A percentile compares a stretch with the other conserved stretches of the same genome.
phyloP scores from a whole-genome alignment of 1,284 basidiomycete genomes.

The Ustilago curta region DNA sequence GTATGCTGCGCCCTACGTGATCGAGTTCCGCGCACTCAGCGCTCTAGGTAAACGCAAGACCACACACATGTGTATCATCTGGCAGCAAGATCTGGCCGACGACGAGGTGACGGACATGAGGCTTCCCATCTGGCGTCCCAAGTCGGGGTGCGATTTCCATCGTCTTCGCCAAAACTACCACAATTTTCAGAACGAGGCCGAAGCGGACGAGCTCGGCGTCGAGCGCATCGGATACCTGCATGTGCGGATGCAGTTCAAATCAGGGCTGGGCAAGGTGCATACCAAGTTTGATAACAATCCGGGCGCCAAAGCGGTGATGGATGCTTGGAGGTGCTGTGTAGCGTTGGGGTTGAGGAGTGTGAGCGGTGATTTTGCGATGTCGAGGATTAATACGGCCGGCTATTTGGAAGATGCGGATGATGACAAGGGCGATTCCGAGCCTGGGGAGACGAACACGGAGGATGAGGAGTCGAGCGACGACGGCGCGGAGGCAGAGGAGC shows the following conservation, averaged over 20 bases:
- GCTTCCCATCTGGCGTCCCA: conserved; percentile 47
- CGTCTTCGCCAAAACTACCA: conserved; percentile 54
- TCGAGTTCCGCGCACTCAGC: conserved; percentile 47
- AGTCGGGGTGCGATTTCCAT: conserved; percentile 40
- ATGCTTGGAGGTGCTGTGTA: conserved; percentile 52
- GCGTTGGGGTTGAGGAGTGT: conserved; percentile 38
- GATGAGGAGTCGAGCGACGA: conserved; percentile 5
- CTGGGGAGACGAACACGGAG: neutral
- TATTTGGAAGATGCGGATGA: conserved; percentile 21
- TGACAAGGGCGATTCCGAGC: neutral
- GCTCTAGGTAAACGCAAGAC: conserved; percentile 37
- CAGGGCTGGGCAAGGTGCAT: conserved; percentile 51
- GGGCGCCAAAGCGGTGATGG: conserved; percentile 44
- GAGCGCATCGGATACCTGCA: conserved; percentile 37
- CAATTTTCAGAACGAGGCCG: conserved; percentile 34
- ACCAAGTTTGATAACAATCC: conserved; percentile 41
- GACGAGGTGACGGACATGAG: conserved; percentile 39
- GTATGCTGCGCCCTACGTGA: conserved; percentile 48
- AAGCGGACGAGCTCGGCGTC: conserved; percentile 40
- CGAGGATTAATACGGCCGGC: conserved; percentile 15
- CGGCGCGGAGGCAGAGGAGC: conserved; percentile 8
- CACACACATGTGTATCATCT: conserved; percentile 44
- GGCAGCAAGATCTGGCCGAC: conserved; percentile 55
- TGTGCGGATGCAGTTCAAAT: conserved; percentile 55
- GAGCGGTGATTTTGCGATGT: conserved; percentile 44